Evolutionary conservation across 495 filamentous ascomycete genomes (phyloP).

Genomic region (Aspergillus ellipticus): DNA sequence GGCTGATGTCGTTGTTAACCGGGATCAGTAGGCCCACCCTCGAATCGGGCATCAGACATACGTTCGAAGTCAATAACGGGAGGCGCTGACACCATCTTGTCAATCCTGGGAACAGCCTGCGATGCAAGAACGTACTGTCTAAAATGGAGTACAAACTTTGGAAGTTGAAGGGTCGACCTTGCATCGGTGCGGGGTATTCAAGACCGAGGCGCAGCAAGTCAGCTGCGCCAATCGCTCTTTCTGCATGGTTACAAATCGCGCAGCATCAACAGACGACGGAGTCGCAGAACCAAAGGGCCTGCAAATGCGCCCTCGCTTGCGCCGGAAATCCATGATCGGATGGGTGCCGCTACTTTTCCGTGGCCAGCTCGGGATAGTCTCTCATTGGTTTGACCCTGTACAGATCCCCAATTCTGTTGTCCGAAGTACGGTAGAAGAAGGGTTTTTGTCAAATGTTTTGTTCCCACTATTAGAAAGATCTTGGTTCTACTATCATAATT

Average conservation of each 20-base stretch:
- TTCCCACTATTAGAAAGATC: too few species aligned
- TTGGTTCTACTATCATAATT: too few species aligned
- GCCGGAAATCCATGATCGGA: too few species aligned
- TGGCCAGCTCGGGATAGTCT: too few species aligned
- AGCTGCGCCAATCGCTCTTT: not conserved
- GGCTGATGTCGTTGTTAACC: slow-evolving; percentile 3
- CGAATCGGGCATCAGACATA: not conserved
- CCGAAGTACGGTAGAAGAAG: too few species aligned
- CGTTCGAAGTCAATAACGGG: slow-evolving; percentile 14
- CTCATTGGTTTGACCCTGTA: too few species aligned
- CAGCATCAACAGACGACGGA: not conserved
- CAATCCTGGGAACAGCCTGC: not conserved
- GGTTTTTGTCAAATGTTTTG: too few species aligned
- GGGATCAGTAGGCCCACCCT: not conserved
- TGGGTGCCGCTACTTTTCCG: too few species aligned
- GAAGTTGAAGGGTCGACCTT: too few species aligned
- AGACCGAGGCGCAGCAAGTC: not conserved
- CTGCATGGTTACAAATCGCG: not conserved
- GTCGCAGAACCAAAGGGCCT: too few species aligned
- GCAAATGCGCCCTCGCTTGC: too few species aligned
- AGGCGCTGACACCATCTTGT: not conserved
- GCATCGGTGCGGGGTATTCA: not conserved
- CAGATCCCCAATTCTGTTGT: too few species aligned
- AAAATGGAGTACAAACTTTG: not conserved
- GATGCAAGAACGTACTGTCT: not conserved